Percentiles rank a stretch among this genome's conserved stretches.
phyloP scores from a whole-genome alignment of 2,329 filamentous ascomycete species.

The Alternaria arborescens region DNA sequence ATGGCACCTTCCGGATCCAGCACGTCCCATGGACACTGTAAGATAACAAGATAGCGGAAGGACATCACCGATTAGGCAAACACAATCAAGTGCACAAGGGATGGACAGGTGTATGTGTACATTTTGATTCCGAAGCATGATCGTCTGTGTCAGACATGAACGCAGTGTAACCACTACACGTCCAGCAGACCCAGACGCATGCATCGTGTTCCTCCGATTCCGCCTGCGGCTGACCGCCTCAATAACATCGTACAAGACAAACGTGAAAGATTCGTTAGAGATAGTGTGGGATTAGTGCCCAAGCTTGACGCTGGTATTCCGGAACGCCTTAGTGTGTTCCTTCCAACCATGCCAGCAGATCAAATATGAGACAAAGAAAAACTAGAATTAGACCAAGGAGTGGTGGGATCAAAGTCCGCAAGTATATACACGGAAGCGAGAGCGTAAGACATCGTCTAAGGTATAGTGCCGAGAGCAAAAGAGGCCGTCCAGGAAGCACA shows the following conservation, averaged over 20 bases:
- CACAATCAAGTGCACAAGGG: neutral
- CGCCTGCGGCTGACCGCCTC: constrained; percentile 11
- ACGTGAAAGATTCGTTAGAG: constrained; percentile 30
- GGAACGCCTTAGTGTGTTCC: constrained; percentile 24
- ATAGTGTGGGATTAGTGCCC: constrained; percentile 26
- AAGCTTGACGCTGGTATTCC: constrained; percentile 24
- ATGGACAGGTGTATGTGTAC: constrained; percentile 7
- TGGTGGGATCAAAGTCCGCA: constrained; percentile 15
- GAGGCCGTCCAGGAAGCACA: constrained; percentile 9
- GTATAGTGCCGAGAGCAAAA: constrained; percentile 16
- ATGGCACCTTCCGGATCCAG: constrained; percentile 6
- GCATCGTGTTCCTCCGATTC: constrained; percentile 7
- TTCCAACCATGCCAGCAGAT: constrained; percentile 23
- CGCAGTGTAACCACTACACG: constrained; percentile 20
- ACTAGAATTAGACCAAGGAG: constrained; percentile 31
- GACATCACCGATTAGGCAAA: neutral
- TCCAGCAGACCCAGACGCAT: constrained; percentile 21
- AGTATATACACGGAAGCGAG: constrained; percentile 31
- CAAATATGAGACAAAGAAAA: constrained; percentile 21
- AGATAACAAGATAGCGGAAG: neutral
- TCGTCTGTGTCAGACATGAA: constrained; percentile 20
- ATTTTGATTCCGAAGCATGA: constrained; percentile 18
- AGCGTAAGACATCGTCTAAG: constrained; percentile 23
- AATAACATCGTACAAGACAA: constrained; percentile 18
- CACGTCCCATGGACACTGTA: neutral